Conservation (phyloP, 169 alveolate species). For the Plasmodium cynomolgi region DNA sequence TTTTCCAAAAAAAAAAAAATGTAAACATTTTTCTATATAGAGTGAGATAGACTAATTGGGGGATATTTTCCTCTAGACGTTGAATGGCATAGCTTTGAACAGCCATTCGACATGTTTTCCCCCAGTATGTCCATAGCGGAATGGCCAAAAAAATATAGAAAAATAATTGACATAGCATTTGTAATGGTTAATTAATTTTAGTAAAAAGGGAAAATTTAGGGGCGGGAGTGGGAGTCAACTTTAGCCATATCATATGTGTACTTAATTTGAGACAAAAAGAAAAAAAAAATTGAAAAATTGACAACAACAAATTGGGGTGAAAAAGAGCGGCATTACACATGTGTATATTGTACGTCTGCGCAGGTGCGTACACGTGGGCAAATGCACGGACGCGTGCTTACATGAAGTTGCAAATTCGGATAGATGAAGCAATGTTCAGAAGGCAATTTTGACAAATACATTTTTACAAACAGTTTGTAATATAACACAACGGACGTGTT, state of each 20-base stretch:
- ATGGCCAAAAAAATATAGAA: neutral
- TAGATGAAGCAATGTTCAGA: neutral
- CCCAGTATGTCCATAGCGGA: neutral
- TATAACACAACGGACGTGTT: neutral
- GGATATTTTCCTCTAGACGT: neutral
- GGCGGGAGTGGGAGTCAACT: neutral
- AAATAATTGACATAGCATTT: neutral
- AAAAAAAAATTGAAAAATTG: too few species aligned
- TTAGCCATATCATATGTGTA: neutral
- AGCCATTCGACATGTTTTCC: neutral
- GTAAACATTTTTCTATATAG: too few species aligned
- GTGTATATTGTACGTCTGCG: neutral
- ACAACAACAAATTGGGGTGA: neutral
- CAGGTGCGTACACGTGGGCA: neutral
- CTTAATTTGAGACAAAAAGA: too few species aligned
- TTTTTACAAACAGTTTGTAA: neutral
- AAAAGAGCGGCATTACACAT: neutral
- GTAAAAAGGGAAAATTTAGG: neutral
- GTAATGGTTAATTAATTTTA: neutral
- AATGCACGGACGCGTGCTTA: neutral
- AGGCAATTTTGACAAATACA: neutral
- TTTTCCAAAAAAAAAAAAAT: neutral
- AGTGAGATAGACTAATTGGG: neutral
- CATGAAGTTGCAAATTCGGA: neutral
- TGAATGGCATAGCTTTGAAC: neutral